phyloP scores from a whole-genome alignment of 768 basidiomycete species.

The Rhodotorula graminis region DNA sequence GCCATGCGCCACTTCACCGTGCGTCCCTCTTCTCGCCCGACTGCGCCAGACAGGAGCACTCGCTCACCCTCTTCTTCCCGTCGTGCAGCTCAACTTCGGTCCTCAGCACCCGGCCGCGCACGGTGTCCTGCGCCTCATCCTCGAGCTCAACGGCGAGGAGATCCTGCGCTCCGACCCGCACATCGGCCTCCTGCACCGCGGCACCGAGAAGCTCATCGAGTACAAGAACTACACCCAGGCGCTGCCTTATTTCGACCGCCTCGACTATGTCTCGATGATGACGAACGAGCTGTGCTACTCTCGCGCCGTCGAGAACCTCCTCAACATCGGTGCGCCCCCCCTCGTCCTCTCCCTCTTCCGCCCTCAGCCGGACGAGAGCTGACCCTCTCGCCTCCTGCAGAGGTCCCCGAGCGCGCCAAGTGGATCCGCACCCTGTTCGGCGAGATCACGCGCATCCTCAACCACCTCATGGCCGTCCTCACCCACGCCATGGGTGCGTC shows the following conservation, averaged over 20 bases:
- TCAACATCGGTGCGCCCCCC: conserved; percentile 60
- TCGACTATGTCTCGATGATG: conserved; percentile 99
- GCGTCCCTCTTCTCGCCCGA: too few species aligned
- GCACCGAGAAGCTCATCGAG: conserved; percentile 97
- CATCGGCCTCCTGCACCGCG: conserved; percentile 90
- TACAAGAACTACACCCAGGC: conserved; percentile 98
- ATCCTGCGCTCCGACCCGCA: conserved; percentile 58
- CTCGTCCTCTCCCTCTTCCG: not conserved
- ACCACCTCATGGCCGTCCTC: conserved; percentile 95
- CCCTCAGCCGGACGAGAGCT: not conserved
- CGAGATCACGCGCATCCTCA: conserved; percentile 91
- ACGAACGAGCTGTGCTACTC: conserved; percentile 98
- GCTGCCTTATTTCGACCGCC: conserved; percentile 94
- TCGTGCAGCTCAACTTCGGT: conserved; percentile 31
- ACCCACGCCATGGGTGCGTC: conserved; percentile 64
- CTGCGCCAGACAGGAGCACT: too few species aligned
- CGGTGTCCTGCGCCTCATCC: conserved; percentile 92
- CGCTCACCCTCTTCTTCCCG: conserved; percentile 50
- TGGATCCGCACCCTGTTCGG: conserved; percentile 98
- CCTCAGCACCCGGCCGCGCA: conserved; percentile 99
- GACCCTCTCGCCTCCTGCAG: conserved; percentile 51
- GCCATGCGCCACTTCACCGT: conserved; percentile 80
- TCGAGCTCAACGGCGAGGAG: conserved; percentile 96
- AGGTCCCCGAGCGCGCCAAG: conserved; percentile 92
- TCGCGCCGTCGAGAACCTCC: conserved; percentile 92